These are phyloP conservation scores for Suillus spraguei DNA, from an alignment of 768 basidiomycete species.

Conservation along the genomic window DNA sequence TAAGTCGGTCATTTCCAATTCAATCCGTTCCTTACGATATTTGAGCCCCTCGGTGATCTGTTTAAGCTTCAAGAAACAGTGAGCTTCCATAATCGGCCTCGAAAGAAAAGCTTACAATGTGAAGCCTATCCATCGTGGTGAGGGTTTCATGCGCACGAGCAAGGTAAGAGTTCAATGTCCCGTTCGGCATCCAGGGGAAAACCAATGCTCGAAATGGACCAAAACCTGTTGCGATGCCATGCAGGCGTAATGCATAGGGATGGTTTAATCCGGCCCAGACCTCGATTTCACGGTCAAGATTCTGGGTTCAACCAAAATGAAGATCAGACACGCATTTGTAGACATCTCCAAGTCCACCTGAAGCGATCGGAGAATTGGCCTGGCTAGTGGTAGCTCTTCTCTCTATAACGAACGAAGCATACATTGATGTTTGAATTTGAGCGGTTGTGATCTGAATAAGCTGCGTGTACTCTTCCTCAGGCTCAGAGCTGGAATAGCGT, in stretches of 20 bases:
- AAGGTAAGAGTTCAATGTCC: constrained; percentile 35
- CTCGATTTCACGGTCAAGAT: no score
- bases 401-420: not conserved
- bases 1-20: no score
- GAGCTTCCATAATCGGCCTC: no score
- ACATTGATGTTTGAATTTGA: not conserved
- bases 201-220: constrained; percentile 31
- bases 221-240: constrained; percentile 21
- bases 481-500: not conserved
- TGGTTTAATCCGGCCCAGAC: no score
- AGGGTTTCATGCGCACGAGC: constrained; percentile 7
- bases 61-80: constrained; percentile 22
- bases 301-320: no score
- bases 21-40: constrained; percentile 18
- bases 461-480: not conserved
- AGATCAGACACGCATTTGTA: no score
- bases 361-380: no score
- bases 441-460: not conserved
- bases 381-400: no score
- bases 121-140: constrained; percentile 13
- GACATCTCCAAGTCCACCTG: no score
- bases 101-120: constrained; percentile 16
- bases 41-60: constrained; percentile 25
- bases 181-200: constrained; percentile 43
- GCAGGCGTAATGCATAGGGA: no score